Conservation (phyloP, 306 rosid species). For the Cucurbita pepo region DNA sequence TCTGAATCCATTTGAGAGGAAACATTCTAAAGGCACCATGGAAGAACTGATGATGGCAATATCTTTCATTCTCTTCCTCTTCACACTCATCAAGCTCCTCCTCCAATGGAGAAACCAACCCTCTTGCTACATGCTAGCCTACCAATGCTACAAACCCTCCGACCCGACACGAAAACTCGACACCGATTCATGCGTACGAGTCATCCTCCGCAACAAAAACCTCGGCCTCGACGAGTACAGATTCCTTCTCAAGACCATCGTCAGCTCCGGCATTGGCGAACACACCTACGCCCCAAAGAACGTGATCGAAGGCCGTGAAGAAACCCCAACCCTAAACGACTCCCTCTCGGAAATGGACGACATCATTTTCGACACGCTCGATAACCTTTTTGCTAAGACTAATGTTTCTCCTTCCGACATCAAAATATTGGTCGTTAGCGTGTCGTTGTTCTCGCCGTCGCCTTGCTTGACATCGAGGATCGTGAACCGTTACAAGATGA, state of each 20-base stretch:
- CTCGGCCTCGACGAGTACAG: conserved; percentile 46
- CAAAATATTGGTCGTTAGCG: conserved; percentile 59
- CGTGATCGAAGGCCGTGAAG: conserved; percentile 40
- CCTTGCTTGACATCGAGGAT: conserved; percentile 64
- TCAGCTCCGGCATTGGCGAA: conserved; percentile 67
- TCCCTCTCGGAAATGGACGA: conserved; percentile 42
- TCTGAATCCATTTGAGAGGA: no score
- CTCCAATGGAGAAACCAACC: conserved; percentile 24
- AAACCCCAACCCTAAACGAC: conserved; percentile 14
- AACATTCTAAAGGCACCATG: conserved; percentile 12
- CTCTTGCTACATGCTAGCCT: conserved; percentile 63
- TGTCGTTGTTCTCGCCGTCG: conserved; percentile 46
- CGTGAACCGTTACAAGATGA: conserved; percentile 59
- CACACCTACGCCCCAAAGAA: conserved; percentile 50
- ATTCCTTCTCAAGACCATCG: conserved; percentile 49
- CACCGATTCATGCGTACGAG: conserved; percentile 26
- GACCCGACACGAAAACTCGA: conserved; percentile 29
- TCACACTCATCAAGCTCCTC: conserved; percentile 13
- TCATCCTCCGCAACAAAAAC: conserved; percentile 35
- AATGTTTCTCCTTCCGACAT: conserved; percentile 35
- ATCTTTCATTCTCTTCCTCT: conserved; percentile 12
- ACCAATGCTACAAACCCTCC: conserved; percentile 47
- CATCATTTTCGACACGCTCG: conserved; percentile 52
- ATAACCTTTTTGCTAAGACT: conserved; percentile 24
- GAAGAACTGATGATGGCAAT: conserved; percentile 16